Evolutionary conservation across 352 stramenopile genomes (phyloP).

Genomic region (Phytophthora parvispora): DNA sequence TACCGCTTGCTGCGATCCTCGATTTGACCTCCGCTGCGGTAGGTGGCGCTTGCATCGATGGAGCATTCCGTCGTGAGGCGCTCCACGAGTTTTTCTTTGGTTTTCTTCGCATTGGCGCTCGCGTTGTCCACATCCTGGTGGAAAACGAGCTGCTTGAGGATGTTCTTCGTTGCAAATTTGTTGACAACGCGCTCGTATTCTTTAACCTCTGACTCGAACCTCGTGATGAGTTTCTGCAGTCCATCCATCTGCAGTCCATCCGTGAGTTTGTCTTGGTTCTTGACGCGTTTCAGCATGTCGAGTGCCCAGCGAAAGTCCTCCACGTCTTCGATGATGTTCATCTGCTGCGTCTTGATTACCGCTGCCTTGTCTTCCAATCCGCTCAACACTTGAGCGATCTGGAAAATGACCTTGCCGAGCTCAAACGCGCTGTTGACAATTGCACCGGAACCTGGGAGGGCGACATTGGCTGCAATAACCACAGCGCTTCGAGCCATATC

Average conservation of each 20-base stretch:
- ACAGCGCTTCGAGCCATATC: not conserved
- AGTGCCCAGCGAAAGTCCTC: not conserved
- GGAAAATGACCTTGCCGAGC: not conserved
- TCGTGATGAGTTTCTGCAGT: not conserved
- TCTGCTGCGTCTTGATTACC: not conserved
- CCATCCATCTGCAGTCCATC: not conserved
- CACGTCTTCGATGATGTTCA: not conserved
- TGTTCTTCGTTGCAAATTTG: not conserved
- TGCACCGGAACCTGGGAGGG: not conserved
- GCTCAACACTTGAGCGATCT: not conserved
- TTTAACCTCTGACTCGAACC: not conserved
- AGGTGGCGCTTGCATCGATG: not conserved
- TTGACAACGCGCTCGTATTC: not conserved
- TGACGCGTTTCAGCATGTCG: not conserved
- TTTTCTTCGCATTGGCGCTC: not conserved
- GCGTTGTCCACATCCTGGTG: not conserved
- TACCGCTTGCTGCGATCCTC: not conserved
- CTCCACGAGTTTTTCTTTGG: not conserved
- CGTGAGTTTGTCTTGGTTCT: not conserved
- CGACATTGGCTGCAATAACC: not conserved
- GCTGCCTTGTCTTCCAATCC: too few species aligned
- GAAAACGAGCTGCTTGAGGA: not conserved
- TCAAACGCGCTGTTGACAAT: slow-evolving; percentile 1
- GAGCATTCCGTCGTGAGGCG: not conserved
- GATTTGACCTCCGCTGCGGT: not conserved